These are phyloP conservation scores for Termitomyces sp. DNA, from an alignment of 768 basidiomycete species.

Conservation along the genomic window DNA sequence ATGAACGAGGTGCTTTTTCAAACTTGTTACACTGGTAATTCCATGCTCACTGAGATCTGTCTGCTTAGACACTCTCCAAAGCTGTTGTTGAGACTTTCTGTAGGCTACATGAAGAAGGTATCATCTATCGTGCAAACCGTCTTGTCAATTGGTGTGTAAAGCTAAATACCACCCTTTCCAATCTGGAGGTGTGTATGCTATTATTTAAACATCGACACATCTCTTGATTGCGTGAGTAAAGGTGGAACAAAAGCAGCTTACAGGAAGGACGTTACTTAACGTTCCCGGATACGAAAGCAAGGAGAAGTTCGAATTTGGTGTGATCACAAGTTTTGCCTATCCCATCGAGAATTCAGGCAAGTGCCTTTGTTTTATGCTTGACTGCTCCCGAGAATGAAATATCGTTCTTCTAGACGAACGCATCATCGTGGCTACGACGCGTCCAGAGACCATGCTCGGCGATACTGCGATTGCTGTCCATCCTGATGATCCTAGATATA, in stretches of 20 bases:
- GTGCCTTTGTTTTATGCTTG: slow-evolving; percentile 11
- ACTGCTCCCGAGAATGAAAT: not conserved
- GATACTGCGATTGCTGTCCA: slow-evolving; percentile 98
- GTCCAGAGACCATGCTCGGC: slow-evolving; percentile 98
- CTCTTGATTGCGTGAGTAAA: slow-evolving; percentile 18
- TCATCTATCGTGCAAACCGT: slow-evolving; percentile 92
- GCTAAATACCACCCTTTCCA: slow-evolving; percentile 96
- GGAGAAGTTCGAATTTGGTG: slow-evolving; percentile 96
- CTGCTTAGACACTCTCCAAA: slow-evolving; percentile 49
- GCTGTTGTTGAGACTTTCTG: slow-evolving; percentile 93
- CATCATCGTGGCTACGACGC: slow-evolving; percentile 92
- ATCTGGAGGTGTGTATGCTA: slow-evolving; percentile 68
- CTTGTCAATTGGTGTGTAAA: slow-evolving; percentile 98
- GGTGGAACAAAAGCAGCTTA: slow-evolving; percentile 91
- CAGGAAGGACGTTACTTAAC: slow-evolving; percentile 76
- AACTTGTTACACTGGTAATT: not conserved
- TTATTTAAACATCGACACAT: not conserved
- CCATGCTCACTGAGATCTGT: slow-evolving; percentile 25
- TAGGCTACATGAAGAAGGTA: slow-evolving; percentile 83
- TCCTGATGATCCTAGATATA: slow-evolving; percentile 88
- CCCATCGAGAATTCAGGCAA: slow-evolving; percentile 78
- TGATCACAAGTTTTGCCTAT: slow-evolving; percentile 95
- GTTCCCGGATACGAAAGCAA: slow-evolving; percentile 96
- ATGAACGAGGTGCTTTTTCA: slow-evolving; percentile 70
- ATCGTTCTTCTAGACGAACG: slow-evolving; percentile 56